Evolutionary conservation across 495 filamentous ascomycete species (phyloP), one percentile per base, ranked within the genome.

Genomic region (Cercophora sp.): DNA sequence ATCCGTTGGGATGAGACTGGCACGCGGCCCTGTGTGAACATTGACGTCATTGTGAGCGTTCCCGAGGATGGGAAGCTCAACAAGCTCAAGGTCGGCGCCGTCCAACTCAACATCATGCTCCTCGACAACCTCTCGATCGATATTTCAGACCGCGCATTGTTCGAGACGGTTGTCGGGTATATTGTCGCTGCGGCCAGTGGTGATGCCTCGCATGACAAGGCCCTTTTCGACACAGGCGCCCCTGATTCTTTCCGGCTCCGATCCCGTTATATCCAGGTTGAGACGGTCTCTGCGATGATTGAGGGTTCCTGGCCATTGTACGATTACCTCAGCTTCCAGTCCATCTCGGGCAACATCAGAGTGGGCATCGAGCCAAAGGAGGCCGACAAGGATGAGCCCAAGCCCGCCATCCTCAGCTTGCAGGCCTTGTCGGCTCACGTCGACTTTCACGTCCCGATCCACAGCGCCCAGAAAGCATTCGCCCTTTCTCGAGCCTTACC

Each of bases 1-100:
- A 47, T 66, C 55, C 54, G 64, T 10, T 54, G 66, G 59, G 13
- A 36, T 22, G 48, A 57, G 11, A 42, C 51, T 22, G 46, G 43
- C 11, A 40, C 51, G 15, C 25, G 54, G 46, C 69, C 71, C 8
- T 77, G 75, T 48, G 53, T 75, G 9, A 66, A 63, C 25, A 52
- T 78, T 39, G 59, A 58, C 10, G 57, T 60, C 11, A 78, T 72
- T 8, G 56, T 70, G 34, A 76, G 71, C 70, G 68, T 75, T 0
- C 73, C 75, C 34, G 54, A 59, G 19, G 51, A 54, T 37, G 62
- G 56, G 1, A 41, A 40, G 15, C 63, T 77, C 4, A 44, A 58
- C 2, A 40, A 8, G 1, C 55, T 78, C 11, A 10, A n/a, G 8
- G 24, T 73, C 24, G 27, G 61, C 11, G 48, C 57, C 8, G 36